A percentile compares a stretch with the other conserved stretches of the same genome.
Evolutionary conservation across 495 filamentous ascomycete genomes (phyloP).

Genomic region (Aspergillus mulundensis): DNA sequence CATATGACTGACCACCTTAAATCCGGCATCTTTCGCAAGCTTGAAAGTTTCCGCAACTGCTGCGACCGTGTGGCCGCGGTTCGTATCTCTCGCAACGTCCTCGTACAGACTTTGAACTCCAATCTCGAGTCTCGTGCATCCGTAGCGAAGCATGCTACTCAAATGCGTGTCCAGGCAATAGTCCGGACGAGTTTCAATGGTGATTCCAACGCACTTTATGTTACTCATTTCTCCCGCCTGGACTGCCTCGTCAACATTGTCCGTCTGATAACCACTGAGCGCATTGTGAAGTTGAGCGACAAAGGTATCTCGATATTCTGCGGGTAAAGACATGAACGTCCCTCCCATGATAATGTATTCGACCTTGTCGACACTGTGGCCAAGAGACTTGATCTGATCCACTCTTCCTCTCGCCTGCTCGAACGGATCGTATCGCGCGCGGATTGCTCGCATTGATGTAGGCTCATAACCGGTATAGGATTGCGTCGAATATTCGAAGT

Average conservation of each 20-base stretch:
- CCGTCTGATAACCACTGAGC: slow-evolving; percentile 84
- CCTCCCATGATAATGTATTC: slow-evolving; percentile 99
- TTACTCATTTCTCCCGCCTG: slow-evolving; percentile 87
- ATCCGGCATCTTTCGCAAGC: slow-evolving; percentile 92
- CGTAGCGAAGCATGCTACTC: slow-evolving; percentile 91
- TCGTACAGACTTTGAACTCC: slow-evolving; percentile 97
- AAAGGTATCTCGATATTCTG: slow-evolving; percentile 84
- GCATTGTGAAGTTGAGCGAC: slow-evolving; percentile 96
- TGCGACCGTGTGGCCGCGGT: slow-evolving; percentile 92
- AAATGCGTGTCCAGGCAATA: slow-evolving; percentile 93
- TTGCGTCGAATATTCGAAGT: slow-evolving; percentile 98
- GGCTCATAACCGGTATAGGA: slow-evolving; percentile 98
- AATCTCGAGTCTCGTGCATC: slow-evolving; percentile 90
- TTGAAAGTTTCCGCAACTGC: slow-evolving; percentile 93
- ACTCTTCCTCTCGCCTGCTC: slow-evolving; percentile 95
- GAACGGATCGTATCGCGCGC: slow-evolving; percentile 95
- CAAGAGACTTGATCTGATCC: slow-evolving; percentile 90
- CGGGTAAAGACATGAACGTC: slow-evolving; percentile 94
- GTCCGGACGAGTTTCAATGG: slow-evolving; percentile 94
- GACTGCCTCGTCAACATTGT: slow-evolving; percentile 92
- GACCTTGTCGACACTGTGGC: slow-evolving; percentile 97
- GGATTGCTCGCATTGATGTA: slow-evolving; percentile 96
- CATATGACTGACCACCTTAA: slow-evolving; percentile 99
- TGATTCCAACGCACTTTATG: slow-evolving; percentile 96
- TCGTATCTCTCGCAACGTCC: slow-evolving; percentile 96